Base-by-base conservation (phyloP, 2,329 filamentous ascomycete genomes). In the Fusarium sp. region DNA sequence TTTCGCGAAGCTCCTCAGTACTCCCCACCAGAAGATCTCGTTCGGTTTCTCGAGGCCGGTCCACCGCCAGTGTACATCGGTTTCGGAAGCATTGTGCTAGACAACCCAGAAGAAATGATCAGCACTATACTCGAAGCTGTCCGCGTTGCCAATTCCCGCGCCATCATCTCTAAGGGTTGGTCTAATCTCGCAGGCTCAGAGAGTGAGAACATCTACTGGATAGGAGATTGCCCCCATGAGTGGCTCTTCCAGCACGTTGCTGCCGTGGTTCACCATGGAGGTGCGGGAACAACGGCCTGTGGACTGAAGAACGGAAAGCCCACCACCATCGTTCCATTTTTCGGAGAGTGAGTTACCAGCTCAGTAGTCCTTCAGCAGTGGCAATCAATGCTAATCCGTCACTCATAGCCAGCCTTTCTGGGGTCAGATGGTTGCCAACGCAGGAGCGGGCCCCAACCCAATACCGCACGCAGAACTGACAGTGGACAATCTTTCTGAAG, bases 261-360 rank as follows among this genome's bases (percentile, higher is more conserved):
- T 20, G 90, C 90, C 0, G 91, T 92, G 2, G 88, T 94, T 2
- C 92, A 94, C 67, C 92, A 94, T 70, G 92, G 92, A 13, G 92
- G 92, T 14, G 92, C 92, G 0, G 92, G 92, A 5, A 94, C 92
- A 0, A 0, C 92, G 0, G 92, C 92, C 1, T 92, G 91, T 41
- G 92, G 92, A 1, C 83, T 94, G 29, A 91, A 90, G 77, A 92
- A 88, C 72, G 92, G 88, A 8, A 89, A 88, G 76, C 92, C 92
- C 0, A 93, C 91, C 3, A 91, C 93, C 86, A 88, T 94, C 29
- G 91, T 94, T 1, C 92, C 92, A 0, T 94, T 94, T 82, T 94
- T 94, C 94, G 92, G 92, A 20, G 69, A 77, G 60, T 56, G 27
- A 18, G 22, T 18, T 11, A 16, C 39, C 20, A 35, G 1, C 7